Conservation (phyloP, 106 monocot genomes). For the Dioscorea zingiberensis region DNA sequence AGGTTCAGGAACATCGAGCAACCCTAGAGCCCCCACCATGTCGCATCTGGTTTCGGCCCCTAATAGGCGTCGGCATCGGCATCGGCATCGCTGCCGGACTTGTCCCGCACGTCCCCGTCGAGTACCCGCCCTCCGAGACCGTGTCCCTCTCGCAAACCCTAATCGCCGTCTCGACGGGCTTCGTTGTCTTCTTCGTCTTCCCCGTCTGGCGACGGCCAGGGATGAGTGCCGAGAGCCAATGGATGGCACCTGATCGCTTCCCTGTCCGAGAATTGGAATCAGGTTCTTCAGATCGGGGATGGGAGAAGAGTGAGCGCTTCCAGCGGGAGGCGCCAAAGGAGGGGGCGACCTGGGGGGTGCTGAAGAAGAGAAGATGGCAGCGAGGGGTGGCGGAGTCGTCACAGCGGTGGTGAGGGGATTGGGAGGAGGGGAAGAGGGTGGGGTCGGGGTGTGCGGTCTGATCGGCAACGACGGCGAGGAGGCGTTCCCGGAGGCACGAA, state of each 20-base stretch:
- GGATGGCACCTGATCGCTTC: neutral
- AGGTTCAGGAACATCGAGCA: constrained; percentile 62
- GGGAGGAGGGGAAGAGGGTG: constrained; percentile 21
- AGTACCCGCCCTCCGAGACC: constrained; percentile 12
- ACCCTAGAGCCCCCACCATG: constrained; percentile 10
- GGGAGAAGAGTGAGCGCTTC: constrained; percentile 28
- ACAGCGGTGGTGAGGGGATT: constrained; percentile 38
- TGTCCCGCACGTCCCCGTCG: constrained; percentile 14
- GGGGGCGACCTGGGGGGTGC: constrained; percentile 43
- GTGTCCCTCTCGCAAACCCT: neutral
- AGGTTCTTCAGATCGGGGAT: constrained; percentile 11
- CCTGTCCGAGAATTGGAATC: neutral
- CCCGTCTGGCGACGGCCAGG: constrained; percentile 16
- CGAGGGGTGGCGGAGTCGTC: constrained; percentile 5
- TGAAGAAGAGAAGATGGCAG: constrained; percentile 24
- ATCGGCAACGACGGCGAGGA: constrained; percentile 32
- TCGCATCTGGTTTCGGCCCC: constrained; percentile 1
- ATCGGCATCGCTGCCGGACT: constrained; percentile 27
- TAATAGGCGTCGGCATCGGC: too few relatives aligned
- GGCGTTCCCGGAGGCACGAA: constrained; percentile 74
- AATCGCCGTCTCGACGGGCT: constrained; percentile 20
- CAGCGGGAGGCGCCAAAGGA: neutral
- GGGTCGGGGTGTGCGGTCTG: constrained; percentile 17
- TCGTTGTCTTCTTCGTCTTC: constrained; percentile 4
- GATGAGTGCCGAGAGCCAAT: constrained; percentile 27